Evolutionary conservation across 1,284 basidiomycete species (phyloP), one percentile per base, ranked within the genome.

Genomic region (Puccinia coronata): DNA sequence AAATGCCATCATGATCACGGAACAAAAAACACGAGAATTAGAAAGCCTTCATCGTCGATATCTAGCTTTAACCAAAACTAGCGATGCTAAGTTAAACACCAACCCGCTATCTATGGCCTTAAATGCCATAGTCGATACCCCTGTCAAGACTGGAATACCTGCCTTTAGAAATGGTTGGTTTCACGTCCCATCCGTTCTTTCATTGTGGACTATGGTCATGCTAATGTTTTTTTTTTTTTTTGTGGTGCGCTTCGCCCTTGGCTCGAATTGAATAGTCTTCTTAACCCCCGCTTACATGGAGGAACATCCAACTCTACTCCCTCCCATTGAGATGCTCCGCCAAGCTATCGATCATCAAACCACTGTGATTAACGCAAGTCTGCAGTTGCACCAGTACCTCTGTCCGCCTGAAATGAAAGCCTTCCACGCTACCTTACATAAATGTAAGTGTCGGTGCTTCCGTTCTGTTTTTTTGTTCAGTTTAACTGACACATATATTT

Each of bases 361-460:
- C 82, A 81, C 88, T 84, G 90, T 92, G 57, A 92, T 98, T 81
- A 92, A 94, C 82, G 90, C 89, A 69, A 95, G 94, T 85, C 89
- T 99, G 77, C 90, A 90, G 82, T 88, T 98, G 14, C 95, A 98
- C 85, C 91, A 91, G 0, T 89, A 91, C 77, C 87, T 97, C 69
- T 96, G 94, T 85, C 91, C 93, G 0, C 89, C 90, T 34, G 94
- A 94, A 87, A 97, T 96, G 90, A 88, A 92, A 71, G 90, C 92
- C 2, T 98, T 98, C 89, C 95, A 98, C 85, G 91, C 92, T 82
- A 95, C 94, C 0, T 88, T 98, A 69, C 92, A 93, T 86, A 91
- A 90, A 84, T 83, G 82, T 83, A 41, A 78, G 82, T 31, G 36
- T 53, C 47, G n/a, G n/a, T n/a, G 18, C 31, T 0, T 2, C 31